Evolutionary conservation across 345 rosid species (phyloP).

Genomic region (Mangifera indica): DNA sequence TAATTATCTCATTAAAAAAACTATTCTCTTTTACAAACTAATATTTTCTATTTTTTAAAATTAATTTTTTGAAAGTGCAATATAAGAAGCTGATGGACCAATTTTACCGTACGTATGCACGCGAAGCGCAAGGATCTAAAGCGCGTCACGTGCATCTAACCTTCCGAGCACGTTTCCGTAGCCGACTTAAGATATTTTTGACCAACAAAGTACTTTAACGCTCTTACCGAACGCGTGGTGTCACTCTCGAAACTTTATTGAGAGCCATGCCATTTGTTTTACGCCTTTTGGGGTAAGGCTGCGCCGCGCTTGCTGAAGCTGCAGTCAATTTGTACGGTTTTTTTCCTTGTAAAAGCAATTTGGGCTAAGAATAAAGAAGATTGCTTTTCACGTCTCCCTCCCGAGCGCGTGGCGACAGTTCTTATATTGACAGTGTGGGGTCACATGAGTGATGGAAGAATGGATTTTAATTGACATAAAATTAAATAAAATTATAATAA

Average conservation of each 20-base stretch:
- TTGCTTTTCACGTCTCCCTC: neutral
- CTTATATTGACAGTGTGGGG: neutral
- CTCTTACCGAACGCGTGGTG: neutral
- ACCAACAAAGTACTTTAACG: neutral
- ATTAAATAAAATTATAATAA: too few species aligned
- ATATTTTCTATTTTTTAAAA: too few species aligned
- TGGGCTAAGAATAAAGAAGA: neutral
- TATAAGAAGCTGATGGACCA: neutral
- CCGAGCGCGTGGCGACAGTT: neutral
- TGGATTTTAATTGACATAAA: too few species aligned
- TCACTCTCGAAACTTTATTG: neutral
- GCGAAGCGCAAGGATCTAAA: neutral
- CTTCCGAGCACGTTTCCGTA: neutral
- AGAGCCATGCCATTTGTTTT: neutral
- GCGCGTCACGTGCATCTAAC: conserved; percentile 8
- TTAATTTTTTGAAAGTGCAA: neutral
- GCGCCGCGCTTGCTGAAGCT: neutral
- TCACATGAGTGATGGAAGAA: neutral
- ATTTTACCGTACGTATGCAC: too few species aligned
- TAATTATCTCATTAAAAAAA: too few species aligned
- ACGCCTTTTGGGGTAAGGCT: neutral
- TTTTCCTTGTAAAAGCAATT: neutral
- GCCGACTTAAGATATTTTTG: neutral
- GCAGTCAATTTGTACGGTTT: neutral
- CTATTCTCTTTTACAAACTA: too few species aligned